Evolutionary conservation across 2,329 filamentous ascomycete species (phyloP), one percentile per base, ranked within the genome.

Genomic region (Cercospora sp.): DNA sequence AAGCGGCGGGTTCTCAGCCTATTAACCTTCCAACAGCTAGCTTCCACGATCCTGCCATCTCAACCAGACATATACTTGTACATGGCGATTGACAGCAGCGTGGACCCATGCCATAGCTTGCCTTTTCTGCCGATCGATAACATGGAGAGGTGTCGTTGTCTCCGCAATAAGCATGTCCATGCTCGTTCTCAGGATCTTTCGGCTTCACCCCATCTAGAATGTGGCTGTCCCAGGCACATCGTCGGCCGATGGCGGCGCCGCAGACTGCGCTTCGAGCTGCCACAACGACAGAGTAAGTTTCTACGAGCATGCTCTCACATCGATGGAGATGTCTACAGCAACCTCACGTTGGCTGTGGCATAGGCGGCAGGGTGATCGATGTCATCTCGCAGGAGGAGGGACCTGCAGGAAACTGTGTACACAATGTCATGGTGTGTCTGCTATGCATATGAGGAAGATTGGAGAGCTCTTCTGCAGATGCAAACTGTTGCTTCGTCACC

Each of bases 41-140:
- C 55, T 20, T n/a, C 55, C 55, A 58, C 55, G 55, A 28, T 58
- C 55, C 55, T 10, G 3, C 55, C 55, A 31, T 58, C 55, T 58
- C 55, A 58, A 58, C 55, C 26, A 58, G 28, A 58, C 55, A 33
- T 28, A 28, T 4, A 28, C 28, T 28, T 28, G 28, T 30, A n/a
- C n/a, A 4, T 31, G 28, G 31, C 13, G 7, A 40, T 40, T 13
- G 36, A 40, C 26, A 30, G 26, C 16, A n/a, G 20, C 20, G 26
- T 23, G 13, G 5, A 18, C 31, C 55, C 8, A 18, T 12, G 55
- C 30, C 12, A 31, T 36, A n/a, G 55, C 26, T 31, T 58, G 16
- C 55, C 55, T 20, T 28, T 5, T 12, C 3, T 5, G 55, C 7
- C 9, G 55, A 58, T 20, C 5, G 28, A 36, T 18, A 20, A 28